Evolutionary conservation across 2,329 filamentous ascomycete species (phyloP).

Genomic region (Aspergillus japonicus): DNA sequence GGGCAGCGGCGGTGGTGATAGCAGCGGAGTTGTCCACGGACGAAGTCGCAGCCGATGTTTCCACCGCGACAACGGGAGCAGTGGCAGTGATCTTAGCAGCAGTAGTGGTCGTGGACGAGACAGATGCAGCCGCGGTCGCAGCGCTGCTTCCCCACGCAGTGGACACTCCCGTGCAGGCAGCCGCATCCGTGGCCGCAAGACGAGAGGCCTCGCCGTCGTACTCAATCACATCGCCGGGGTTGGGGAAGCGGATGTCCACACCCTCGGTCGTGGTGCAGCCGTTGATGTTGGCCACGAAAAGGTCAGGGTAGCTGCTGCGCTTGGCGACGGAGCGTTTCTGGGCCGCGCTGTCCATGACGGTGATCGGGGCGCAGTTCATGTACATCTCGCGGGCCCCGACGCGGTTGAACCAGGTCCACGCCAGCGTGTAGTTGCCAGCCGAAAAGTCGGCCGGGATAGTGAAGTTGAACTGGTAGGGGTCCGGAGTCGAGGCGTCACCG

Average conservation of each 20-base stretch:
- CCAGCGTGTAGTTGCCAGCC: constrained; percentile 74
- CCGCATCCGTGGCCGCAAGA: constrained; percentile 32
- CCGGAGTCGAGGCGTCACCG: constrained; percentile 43
- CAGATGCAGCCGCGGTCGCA: constrained; percentile 18
- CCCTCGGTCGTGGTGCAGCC: constrained; percentile 56
- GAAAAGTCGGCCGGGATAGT: constrained; percentile 69
- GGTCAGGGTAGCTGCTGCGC: constrained; percentile 60
- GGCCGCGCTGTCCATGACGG: constrained; percentile 55
- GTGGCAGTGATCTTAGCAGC: background rate
- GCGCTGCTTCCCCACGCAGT: constrained; percentile 33
- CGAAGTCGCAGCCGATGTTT: background rate
- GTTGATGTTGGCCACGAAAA: constrained; percentile 73
- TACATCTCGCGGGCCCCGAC: constrained; percentile 94
- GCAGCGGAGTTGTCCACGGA: constrained; percentile 23
- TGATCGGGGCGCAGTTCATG: constrained; percentile 87
- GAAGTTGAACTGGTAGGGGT: constrained; percentile 65
- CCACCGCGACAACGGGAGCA: background rate
- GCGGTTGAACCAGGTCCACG: constrained; percentile 95
- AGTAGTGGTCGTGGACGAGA: constrained; percentile 11
- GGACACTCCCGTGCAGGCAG: constrained; percentile 31
- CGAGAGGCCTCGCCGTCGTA: constrained; percentile 44
- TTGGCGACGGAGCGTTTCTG: constrained; percentile 41
- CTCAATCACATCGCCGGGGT: constrained; percentile 62
- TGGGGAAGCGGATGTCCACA: constrained; percentile 64
- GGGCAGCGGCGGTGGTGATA: constrained; percentile 26